A percentile compares a stretch with the other conserved stretches of the same genome.
Conservation (phyloP, 768 basidiomycete species). For the Lanmaoa pseudosensibilis region DNA sequence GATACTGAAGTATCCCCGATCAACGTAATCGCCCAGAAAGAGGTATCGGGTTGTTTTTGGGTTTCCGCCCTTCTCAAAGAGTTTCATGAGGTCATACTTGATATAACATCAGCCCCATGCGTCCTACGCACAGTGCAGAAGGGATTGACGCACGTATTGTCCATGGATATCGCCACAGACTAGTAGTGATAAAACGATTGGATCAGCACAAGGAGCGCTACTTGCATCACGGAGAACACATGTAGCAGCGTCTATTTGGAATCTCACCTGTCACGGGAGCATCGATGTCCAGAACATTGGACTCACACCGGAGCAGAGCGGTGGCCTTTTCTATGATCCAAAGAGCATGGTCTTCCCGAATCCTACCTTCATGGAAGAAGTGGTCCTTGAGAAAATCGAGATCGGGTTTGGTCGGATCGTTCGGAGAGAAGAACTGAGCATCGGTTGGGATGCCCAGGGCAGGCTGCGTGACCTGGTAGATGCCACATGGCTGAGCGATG, state of each 20-base stretch:
- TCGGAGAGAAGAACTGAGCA: constrained; percentile 70
- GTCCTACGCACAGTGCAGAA: neutral
- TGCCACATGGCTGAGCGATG: neutral
- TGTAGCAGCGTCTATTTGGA: neutral
- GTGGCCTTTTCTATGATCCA: constrained; percentile 63
- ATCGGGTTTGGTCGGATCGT: constrained; percentile 64
- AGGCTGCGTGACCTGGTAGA: constrained; percentile 64
- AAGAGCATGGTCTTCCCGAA: constrained; percentile 66
- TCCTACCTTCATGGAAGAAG: constrained; percentile 67
- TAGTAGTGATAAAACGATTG: constrained; percentile 1
- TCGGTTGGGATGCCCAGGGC: constrained; percentile 64
- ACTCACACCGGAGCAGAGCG: constrained; percentile 55
- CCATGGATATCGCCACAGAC: constrained; percentile 25
- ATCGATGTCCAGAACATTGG: constrained; percentile 68
- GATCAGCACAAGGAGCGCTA: constrained; percentile 24
- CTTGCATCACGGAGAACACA: neutral
- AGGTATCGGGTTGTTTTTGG: constrained; percentile 73
- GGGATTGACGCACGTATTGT: constrained; percentile 27
- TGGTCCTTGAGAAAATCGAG: constrained; percentile 76
- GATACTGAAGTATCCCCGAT: constrained; percentile 74
- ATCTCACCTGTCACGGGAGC: constrained; percentile 67
- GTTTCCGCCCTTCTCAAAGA: constrained; percentile 75
- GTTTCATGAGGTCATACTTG: constrained; percentile 77
- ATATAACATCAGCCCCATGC: constrained; percentile 12
- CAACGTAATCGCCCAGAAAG: constrained; percentile 75